Evolutionary conservation across 2,329 filamentous ascomycete genomes (phyloP).

Genomic region (Escovopsis sp.): DNA sequence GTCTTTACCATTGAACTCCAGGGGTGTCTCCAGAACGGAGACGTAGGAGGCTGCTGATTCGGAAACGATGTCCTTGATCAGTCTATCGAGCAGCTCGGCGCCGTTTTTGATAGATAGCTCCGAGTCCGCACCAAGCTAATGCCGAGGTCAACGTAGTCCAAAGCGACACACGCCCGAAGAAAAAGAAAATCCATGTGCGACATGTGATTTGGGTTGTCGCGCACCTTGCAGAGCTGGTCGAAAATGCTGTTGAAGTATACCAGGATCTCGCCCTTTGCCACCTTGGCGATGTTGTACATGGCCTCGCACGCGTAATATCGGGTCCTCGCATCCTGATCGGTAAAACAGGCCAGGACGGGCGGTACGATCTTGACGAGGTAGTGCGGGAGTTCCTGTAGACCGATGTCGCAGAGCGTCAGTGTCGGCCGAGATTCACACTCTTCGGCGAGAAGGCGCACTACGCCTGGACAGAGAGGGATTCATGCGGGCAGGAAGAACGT

Average conservation of each 20-base stretch:
- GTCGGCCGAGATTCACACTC: no score
- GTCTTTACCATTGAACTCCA: conserved; percentile 30
- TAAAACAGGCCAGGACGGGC: conserved; percentile 92
- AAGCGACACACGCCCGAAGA: no score
- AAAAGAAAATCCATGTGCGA: neutral
- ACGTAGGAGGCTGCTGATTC: conserved; percentile 93
- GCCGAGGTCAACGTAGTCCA: neutral
- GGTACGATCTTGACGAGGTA: conserved; percentile 92
- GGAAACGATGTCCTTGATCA: conserved; percentile 92
- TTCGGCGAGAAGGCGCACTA: no score
- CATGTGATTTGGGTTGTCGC: neutral
- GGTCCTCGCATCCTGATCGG: conserved; percentile 92
- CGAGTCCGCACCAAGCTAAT: conserved; percentile 80
- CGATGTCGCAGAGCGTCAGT: conserved; percentile 35
- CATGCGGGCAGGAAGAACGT: conserved; percentile 24
- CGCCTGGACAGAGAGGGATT: neutral
- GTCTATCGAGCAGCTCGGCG: conserved; percentile 81
- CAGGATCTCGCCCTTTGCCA: conserved; percentile 92
- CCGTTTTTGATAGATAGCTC: conserved; percentile 97
- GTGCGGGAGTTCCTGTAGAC: conserved; percentile 68
- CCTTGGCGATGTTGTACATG: conserved; percentile 99
- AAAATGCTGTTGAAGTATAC: conserved; percentile 98
- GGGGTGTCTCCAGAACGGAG: conserved; percentile 59
- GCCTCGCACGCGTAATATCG: conserved; percentile 98
- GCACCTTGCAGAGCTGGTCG: conserved; percentile 87